These are phyloP conservation scores for Glarea lozoyensis DNA, from an alignment of 495 filamentous ascomycete species.

Conservation along the genomic window DNA sequence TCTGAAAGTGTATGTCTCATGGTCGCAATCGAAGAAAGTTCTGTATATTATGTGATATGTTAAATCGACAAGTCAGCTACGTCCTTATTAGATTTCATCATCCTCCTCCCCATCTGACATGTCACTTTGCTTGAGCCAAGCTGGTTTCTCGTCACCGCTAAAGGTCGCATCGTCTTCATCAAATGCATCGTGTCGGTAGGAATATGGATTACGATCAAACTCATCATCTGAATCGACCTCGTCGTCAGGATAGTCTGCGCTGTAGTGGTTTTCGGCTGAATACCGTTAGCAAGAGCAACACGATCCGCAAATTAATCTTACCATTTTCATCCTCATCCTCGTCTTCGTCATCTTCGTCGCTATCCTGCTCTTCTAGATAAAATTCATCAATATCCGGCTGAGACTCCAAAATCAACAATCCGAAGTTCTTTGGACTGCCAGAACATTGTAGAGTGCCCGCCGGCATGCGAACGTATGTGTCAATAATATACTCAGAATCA, in stretches of 20 bases:
- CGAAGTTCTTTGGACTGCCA: conserved; percentile 30
- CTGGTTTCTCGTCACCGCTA: conserved; percentile 15
- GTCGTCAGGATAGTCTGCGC: conserved; percentile 47
- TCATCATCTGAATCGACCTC: conserved; percentile 47
- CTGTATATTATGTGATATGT: too few species aligned
- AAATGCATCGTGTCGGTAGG: conserved; percentile 34
- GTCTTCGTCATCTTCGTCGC: conserved; percentile 36
- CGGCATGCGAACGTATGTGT: conserved; percentile 44
- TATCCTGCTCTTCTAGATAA: conserved; percentile 34
- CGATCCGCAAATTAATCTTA: conserved; percentile 19
- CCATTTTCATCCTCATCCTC: conserved; percentile 48
- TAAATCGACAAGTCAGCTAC: too few species aligned
- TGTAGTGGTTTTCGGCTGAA: conserved; percentile 46
- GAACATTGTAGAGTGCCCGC: conserved; percentile 32
- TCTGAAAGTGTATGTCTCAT: too few species aligned
- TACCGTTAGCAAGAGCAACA: not conserved
- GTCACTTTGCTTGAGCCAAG: conserved; percentile 16
- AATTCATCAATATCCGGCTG: conserved; percentile 44
- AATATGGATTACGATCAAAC: conserved; percentile 34
- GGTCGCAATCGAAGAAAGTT: too few species aligned
- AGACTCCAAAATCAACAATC: conserved; percentile 41
- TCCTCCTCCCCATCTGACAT: not conserved
- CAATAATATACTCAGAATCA: conserved; percentile 41
- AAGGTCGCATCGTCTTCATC: conserved; percentile 6
- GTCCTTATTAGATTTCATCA: not conserved